These are phyloP conservation scores for Penicillium sp. DNA, from an alignment of 2,329 filamentous ascomycete genomes.

Conservation along the genomic window DNA sequence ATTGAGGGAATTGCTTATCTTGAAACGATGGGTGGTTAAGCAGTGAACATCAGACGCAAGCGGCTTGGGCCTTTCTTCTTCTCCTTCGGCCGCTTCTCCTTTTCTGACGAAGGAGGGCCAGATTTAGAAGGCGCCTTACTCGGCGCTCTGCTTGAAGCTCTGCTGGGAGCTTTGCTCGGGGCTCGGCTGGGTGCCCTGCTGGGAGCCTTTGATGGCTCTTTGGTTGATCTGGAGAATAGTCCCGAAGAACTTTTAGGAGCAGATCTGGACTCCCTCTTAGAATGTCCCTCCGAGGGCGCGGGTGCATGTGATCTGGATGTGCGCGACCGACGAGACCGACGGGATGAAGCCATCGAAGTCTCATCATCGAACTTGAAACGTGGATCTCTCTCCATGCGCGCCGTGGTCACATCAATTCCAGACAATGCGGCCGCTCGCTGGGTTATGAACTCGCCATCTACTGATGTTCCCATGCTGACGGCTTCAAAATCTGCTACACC, in stretches of 20 bases:
- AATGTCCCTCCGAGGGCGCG: conserved; percentile 16
- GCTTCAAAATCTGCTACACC: conserved; percentile 61
- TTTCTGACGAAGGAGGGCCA: conserved; percentile 25
- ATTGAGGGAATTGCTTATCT: background rate
- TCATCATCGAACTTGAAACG: conserved; percentile 39
- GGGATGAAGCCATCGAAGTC: conserved; percentile 35
- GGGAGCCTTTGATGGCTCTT: conserved; percentile 21
- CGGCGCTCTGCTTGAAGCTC: conserved; percentile 7
- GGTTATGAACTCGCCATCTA: conserved; percentile 66
- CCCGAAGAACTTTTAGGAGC: conserved; percentile 19
- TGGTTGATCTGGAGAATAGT: conserved; percentile 23
- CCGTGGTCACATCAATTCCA: conserved; percentile 40
- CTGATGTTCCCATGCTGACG: conserved; percentile 57
- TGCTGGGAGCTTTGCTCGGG: background rate
- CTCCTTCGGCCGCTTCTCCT: conserved; percentile 26
- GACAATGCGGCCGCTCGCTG: conserved; percentile 54
- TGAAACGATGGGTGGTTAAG: conserved; percentile 10
- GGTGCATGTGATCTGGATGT: conserved; percentile 17
- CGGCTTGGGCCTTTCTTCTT: conserved; percentile 42
- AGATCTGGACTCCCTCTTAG: conserved; percentile 19
- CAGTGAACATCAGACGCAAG: conserved; percentile 38
- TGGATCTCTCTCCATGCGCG: conserved; percentile 30
- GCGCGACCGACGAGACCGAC: conserved; percentile 36
- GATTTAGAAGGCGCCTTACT: conserved; percentile 21
- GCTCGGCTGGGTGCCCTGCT: conserved; percentile 16